Conservation (phyloP, 768 basidiomycete genomes). For the Mycena vulgaris region DNA sequence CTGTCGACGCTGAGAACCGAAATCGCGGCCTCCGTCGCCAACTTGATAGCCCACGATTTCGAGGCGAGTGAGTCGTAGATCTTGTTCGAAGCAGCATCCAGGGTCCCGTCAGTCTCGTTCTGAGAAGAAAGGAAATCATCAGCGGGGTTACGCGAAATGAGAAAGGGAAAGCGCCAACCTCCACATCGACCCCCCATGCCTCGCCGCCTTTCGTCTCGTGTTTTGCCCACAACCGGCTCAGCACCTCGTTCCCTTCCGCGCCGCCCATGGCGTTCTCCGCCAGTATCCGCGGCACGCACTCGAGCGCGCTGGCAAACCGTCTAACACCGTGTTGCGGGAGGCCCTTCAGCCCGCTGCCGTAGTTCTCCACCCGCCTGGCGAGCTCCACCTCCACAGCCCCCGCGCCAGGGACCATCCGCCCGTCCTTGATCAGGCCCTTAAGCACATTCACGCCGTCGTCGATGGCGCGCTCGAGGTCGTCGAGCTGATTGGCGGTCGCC, state of each 20-base stretch:
- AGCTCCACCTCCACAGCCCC: conserved; percentile 96
- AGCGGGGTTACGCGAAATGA: not conserved
- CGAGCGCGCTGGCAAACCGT: conserved; percentile 89
- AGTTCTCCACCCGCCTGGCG: conserved; percentile 85
- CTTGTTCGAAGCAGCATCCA: conserved; percentile 71
- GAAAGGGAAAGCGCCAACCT: conserved; percentile 63
- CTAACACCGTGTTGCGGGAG: conserved; percentile 95
- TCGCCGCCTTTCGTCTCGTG: conserved; percentile 85
- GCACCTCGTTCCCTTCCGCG: conserved; percentile 93
- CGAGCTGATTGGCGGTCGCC: conserved; percentile 93
- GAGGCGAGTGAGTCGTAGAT: conserved; percentile 93
- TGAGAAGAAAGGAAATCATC: conserved; percentile 46
- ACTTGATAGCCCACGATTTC: conserved; percentile 90
- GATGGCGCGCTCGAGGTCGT: conserved; percentile 96
- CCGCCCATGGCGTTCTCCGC: conserved; percentile 96
- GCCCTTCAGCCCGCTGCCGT: conserved; percentile 91
- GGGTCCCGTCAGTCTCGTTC: conserved; percentile 86
- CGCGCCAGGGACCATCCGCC: conserved; percentile 92
- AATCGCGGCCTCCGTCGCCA: conserved; percentile 94
- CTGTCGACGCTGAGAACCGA: conserved; percentile 96
- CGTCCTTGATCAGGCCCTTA: conserved; percentile 92
- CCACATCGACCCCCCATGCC: conserved; percentile 90
- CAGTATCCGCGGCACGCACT: conserved; percentile 92
- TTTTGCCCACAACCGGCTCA: conserved; percentile 91
- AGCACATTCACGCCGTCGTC: conserved; percentile 98